These are phyloP conservation scores for Tulasnella sp. DNA, from an alignment of 768 basidiomycete species.

Conservation along the genomic window DNA sequence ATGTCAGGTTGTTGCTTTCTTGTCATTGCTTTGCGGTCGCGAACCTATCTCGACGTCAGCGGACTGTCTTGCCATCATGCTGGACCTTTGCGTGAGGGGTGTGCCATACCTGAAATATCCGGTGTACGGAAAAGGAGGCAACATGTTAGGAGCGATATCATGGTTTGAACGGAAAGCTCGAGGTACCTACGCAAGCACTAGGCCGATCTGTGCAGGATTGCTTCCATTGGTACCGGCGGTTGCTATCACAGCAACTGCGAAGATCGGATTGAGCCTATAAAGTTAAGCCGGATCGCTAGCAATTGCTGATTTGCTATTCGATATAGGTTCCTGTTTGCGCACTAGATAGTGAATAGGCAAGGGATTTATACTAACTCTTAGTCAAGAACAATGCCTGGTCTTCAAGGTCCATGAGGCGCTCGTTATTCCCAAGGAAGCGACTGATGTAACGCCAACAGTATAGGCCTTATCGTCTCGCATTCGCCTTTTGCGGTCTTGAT, in stretches of 20 bases:
- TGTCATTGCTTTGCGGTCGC: too few species aligned
- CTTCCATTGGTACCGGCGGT: slow-evolving; percentile 46
- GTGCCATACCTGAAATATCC: slow-evolving; percentile 32
- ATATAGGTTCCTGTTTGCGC: neutral
- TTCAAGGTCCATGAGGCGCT: slow-evolving; percentile 60
- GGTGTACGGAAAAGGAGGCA: too few species aligned
- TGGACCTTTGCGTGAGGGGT: slow-evolving; percentile 41
- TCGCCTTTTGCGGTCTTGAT: too few species aligned
- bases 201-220: slow-evolving; percentile 56
- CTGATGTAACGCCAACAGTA: too few species aligned
- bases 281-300: slow-evolving; percentile 63
- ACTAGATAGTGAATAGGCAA: neutral
- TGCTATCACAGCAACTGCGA: slow-evolving; percentile 57
- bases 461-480: too few species aligned
- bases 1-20: too few species aligned
- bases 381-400: slow-evolving; percentile 59
- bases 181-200: slow-evolving; percentile 53
- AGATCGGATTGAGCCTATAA: slow-evolving; percentile 51
- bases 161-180: too few species aligned
- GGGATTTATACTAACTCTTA: slow-evolving; percentile 31
- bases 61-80: slow-evolving; percentile 45
- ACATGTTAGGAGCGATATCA: too few species aligned
- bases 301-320: slow-evolving; percentile 38
- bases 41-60: slow-evolving; percentile 62
- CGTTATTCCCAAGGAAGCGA: slow-evolving; percentile 55